These are phyloP conservation scores for Brettanomyces naardenensis DNA, from an alignment of 805 yeast species.

Conservation along the genomic window DNA sequence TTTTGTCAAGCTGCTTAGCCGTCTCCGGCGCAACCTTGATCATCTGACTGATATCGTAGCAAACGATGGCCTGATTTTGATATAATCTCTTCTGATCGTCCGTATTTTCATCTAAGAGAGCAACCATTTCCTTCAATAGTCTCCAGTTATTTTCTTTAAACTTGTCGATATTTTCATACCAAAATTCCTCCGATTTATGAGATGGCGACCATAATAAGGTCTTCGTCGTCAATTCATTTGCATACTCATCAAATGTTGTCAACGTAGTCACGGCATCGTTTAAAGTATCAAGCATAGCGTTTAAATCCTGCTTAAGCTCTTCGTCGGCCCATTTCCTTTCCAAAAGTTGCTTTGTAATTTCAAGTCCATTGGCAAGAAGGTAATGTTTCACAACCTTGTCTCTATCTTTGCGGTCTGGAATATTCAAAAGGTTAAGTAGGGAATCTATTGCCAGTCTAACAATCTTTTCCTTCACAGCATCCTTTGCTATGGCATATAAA, in stretches of 20 bases:
- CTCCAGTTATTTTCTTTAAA: constrained; percentile 78
- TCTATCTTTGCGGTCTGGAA: constrained; percentile 27
- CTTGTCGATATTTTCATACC: constrained; percentile 72
- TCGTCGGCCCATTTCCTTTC: constrained; percentile 94
- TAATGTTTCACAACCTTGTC: constrained; percentile 53
- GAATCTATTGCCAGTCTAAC: constrained; percentile 77
- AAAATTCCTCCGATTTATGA: constrained; percentile 80
- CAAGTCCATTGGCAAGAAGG: constrained; percentile 65
- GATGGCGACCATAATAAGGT: constrained; percentile 86
- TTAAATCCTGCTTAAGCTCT: constrained; percentile 73
- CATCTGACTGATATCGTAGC: constrained; percentile 59
- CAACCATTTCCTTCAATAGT: constrained; percentile 53
- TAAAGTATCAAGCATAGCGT: constrained; percentile 47
- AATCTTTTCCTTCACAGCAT: constrained; percentile 87
- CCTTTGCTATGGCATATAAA: constrained; percentile 54
- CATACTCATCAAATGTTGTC: constrained; percentile 89
- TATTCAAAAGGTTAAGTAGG: constrained; percentile 49
- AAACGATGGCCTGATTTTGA: constrained; percentile 47
- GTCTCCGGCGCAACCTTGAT: constrained; percentile 58
- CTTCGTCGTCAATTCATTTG: constrained; percentile 74
- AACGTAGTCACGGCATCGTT: constrained; percentile 67
- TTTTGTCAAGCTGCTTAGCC: constrained; percentile 40
- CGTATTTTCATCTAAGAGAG: constrained; percentile 33
- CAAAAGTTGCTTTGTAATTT: constrained; percentile 56
- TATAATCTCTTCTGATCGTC: constrained; percentile 20